A percentile compares a stretch with the other conserved stretches of the same genome.
These are phyloP conservation scores for Gaertneriomyces semiglobifer DNA, from an alignment of 192 early-diverging fungal species.

Conservation along the genomic window DNA sequence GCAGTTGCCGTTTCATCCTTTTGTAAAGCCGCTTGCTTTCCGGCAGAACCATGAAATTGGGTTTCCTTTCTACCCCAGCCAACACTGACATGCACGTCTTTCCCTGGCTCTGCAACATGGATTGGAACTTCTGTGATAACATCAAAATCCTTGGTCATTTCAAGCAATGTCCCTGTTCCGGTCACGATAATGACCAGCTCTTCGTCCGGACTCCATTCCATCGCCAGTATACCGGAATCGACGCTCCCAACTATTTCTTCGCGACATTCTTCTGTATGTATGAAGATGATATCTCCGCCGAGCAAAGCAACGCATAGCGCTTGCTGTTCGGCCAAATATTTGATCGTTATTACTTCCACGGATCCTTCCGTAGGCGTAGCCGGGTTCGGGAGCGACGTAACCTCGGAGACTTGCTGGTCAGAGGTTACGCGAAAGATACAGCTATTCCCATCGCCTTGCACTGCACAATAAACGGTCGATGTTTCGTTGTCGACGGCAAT, in stretches of 20 bases:
- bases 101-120: constrained; percentile 62
- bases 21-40: constrained; percentile 65
- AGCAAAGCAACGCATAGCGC: constrained; percentile 42
- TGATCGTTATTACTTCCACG: constrained; percentile 25
- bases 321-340: constrained; percentile 51
- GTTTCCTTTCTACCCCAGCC: constrained; percentile 98
- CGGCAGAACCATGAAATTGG: constrained; percentile 91
- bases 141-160: constrained; percentile 94
- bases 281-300: constrained; percentile 48
- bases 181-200: constrained; percentile 80
- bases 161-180: constrained; percentile 65
- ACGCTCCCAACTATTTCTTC: constrained; percentile 62
- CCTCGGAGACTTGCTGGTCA: constrained; percentile 6
- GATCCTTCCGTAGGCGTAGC: neutral
- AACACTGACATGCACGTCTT: constrained; percentile 72
- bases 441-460: constrained; percentile 30
- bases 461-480: constrained; percentile 50
- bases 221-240: constrained; percentile 67
- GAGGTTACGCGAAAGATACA: constrained; percentile 20
- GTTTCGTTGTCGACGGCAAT: constrained; percentile 50
- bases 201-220: constrained; percentile 86
- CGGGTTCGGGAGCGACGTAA: constrained; percentile 10
- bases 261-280: constrained; percentile 8
- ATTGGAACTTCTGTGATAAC: constrained; percentile 78
- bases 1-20: constrained; percentile 39